These are phyloP conservation scores for Clarireedia sp. DNA, from an alignment of 2,329 filamentous ascomycete genomes.

Conservation along the genomic window DNA sequence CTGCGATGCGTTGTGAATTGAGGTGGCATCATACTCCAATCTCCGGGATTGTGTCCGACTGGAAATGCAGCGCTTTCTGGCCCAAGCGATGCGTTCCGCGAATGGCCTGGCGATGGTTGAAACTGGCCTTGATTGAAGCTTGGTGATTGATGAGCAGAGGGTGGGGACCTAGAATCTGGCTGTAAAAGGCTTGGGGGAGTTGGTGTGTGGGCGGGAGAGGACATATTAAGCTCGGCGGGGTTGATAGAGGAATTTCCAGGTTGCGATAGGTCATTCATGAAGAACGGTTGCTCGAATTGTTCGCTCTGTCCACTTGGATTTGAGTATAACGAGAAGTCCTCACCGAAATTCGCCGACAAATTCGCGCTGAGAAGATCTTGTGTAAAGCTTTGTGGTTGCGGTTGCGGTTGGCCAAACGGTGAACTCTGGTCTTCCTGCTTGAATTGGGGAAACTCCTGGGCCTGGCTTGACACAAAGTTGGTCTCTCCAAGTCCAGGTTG, in stretches of 20 bases:
- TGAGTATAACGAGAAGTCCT: constrained; percentile 60
- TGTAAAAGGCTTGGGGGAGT: constrained; percentile 27
- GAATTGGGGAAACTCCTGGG: constrained; percentile 28
- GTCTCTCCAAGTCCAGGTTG: constrained; percentile 22
- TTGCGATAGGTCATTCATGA: constrained; percentile 43
- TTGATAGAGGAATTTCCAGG: constrained; percentile 37
- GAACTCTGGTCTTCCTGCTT: constrained; percentile 26
- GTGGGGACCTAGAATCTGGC: constrained; percentile 27
- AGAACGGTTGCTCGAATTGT: constrained; percentile 55
- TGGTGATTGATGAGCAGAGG: constrained; percentile 28
- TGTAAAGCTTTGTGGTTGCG: constrained; percentile 40
- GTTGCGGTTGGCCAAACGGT: constrained; percentile 32
- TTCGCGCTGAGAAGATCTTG: constrained; percentile 42
- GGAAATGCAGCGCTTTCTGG: constrained; percentile 39
- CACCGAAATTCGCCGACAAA: constrained; percentile 42
- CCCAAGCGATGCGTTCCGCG: constrained; percentile 28
- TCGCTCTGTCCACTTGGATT: constrained; percentile 43
- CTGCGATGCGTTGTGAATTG: constrained; percentile 76
- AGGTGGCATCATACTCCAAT: constrained; percentile 50
- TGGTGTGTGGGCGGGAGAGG: constrained; percentile 30
- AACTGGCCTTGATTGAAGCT: constrained; percentile 27
- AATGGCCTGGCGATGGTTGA: constrained; percentile 27
- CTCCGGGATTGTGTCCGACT: constrained; percentile 40
- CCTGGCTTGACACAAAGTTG: constrained; percentile 19
- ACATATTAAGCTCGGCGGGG: constrained; percentile 41